Conservation (phyloP, 2,329 filamentous ascomycete species). For the Pseudopithomyces chartarum region DNA sequence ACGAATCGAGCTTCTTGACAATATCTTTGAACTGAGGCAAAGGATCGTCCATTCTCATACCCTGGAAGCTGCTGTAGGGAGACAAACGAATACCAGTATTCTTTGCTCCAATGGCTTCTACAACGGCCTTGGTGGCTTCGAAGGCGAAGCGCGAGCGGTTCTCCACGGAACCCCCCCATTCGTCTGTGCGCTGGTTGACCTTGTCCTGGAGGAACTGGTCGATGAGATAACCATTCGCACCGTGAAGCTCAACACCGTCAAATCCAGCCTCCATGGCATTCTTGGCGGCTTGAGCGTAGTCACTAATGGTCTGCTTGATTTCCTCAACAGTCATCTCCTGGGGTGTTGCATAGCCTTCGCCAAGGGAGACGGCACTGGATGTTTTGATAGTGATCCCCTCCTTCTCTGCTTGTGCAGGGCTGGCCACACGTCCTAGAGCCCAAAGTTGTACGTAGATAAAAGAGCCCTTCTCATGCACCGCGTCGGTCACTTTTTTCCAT, state of each 20-base stretch:
- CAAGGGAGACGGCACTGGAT: slow-evolving; percentile 36
- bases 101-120: slow-evolving; percentile 60
- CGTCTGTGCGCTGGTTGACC: slow-evolving; percentile 59
- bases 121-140: slow-evolving; percentile 59
- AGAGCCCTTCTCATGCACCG: slow-evolving; percentile 66
- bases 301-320: slow-evolving; percentile 43
- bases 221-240: slow-evolving; percentile 70
- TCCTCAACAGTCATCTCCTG: slow-evolving; percentile 46
- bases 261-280: slow-evolving; percentile 58
- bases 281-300: slow-evolving; percentile 51
- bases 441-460: slow-evolving; percentile 68
- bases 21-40: slow-evolving; percentile 67
- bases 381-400: slow-evolving; percentile 42
- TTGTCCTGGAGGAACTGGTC: slow-evolving; percentile 68
- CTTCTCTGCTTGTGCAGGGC: slow-evolving; percentile 41
- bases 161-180: slow-evolving; percentile 55
- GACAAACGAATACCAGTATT: slow-evolving; percentile 63
- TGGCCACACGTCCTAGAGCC: slow-evolving; percentile 62
- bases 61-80: slow-evolving; percentile 66
- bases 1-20: slow-evolving; percentile 54
- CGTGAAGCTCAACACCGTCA: slow-evolving; percentile 64
- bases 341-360: slow-evolving; percentile 51
- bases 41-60: slow-evolving; percentile 67
- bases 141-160: slow-evolving; percentile 59
- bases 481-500: slow-evolving; percentile 66